Percentiles rank a stretch among this genome's conserved stretches.
Conservation (phyloP, 2,329 filamentous ascomycete species). For the Aspergillus latus region DNA sequence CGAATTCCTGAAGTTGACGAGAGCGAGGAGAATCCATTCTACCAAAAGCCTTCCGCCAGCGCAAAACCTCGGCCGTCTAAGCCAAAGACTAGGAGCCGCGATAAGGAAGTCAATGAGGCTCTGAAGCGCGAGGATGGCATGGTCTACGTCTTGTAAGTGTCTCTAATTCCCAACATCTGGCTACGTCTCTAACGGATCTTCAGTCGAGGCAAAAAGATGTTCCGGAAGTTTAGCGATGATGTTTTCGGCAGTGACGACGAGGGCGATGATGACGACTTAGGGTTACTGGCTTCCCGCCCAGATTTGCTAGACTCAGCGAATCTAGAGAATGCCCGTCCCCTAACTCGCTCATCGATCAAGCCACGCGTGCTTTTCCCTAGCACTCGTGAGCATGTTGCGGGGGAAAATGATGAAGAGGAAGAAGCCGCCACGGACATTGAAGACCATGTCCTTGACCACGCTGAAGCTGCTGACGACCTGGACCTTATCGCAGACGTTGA, state of each 20-base stretch:
- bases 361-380: slow-evolving; percentile 61
- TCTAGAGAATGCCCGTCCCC: slow-evolving; percentile 42
- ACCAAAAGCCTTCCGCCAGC: slow-evolving; percentile 40
- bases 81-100: slow-evolving; percentile 33
- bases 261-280: slow-evolving; percentile 44
- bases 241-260: slow-evolving; percentile 37
- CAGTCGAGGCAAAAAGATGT: slow-evolving; percentile 63
- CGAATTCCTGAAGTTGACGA: slow-evolving; percentile 56
- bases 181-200: slow-evolving; percentile 26
- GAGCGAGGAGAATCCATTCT: slow-evolving; percentile 58
- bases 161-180: background rate
- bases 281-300: slow-evolving; percentile 41
- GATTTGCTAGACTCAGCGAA: slow-evolving; percentile 37
- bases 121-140: slow-evolving; percentile 57
- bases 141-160: slow-evolving; percentile 62
- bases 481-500: slow-evolving; percentile 18
- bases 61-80: slow-evolving; percentile 31
- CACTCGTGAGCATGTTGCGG: slow-evolving; percentile 43
- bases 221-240: slow-evolving; percentile 54
- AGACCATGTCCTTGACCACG: slow-evolving; percentile 27
- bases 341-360: slow-evolving; percentile 60
- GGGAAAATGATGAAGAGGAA: slow-evolving; percentile 46
- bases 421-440: slow-evolving; percentile 59
- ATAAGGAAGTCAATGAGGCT: slow-evolving; percentile 51
- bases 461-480: slow-evolving; percentile 19